Evolutionary conservation across 345 rosid genomes (phyloP).

Genomic region (Camelina laxa): DNA sequence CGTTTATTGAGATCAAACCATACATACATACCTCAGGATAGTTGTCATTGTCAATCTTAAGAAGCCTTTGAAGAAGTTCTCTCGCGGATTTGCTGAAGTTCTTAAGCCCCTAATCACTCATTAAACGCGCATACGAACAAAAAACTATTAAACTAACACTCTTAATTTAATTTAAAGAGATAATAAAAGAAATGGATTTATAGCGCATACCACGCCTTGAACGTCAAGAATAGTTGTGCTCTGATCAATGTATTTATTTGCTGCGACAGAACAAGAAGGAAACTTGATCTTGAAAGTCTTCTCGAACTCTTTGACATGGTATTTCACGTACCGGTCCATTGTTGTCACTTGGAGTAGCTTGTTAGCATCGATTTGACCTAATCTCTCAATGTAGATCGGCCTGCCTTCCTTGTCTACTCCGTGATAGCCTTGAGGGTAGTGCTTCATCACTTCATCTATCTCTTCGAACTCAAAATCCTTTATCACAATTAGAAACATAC

Average conservation of each 20-base stretch:
- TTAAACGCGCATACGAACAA: not conserved
- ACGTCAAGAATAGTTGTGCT: slow-evolving; percentile 97
- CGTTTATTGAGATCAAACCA: not conserved
- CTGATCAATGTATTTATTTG: slow-evolving; percentile 95
- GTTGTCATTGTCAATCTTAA: slow-evolving; percentile 81
- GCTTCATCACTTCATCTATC: slow-evolving; percentile 75
- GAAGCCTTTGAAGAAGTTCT: slow-evolving; percentile 73
- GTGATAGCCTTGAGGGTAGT: slow-evolving; percentile 96
- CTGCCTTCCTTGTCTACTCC: slow-evolving; percentile 99
- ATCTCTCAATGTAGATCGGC: slow-evolving; percentile 90
- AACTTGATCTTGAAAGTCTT: slow-evolving; percentile 84
- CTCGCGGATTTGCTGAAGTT: slow-evolving; percentile 86
- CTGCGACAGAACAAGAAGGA: slow-evolving; percentile 92
- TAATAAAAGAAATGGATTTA: not conserved
- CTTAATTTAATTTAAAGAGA: not conserved
- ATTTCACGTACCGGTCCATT: slow-evolving; percentile 87
- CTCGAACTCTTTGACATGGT: slow-evolving; percentile 97
- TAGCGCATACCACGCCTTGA: slow-evolving; percentile 91
- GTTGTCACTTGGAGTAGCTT: slow-evolving; percentile 93
- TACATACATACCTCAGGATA: slow-evolving; percentile 80
- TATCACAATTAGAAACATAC: slow-evolving; percentile 19
- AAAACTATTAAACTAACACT: not conserved
- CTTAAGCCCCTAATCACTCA: slow-evolving; percentile 72
- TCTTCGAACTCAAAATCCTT: slow-evolving; percentile 96
- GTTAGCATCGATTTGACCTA: slow-evolving; percentile 91